Evolutionary conservation across 805 yeast species (phyloP), one percentile per base, ranked within the genome.

Genomic region (Saccharomyces eubayanus): DNA sequence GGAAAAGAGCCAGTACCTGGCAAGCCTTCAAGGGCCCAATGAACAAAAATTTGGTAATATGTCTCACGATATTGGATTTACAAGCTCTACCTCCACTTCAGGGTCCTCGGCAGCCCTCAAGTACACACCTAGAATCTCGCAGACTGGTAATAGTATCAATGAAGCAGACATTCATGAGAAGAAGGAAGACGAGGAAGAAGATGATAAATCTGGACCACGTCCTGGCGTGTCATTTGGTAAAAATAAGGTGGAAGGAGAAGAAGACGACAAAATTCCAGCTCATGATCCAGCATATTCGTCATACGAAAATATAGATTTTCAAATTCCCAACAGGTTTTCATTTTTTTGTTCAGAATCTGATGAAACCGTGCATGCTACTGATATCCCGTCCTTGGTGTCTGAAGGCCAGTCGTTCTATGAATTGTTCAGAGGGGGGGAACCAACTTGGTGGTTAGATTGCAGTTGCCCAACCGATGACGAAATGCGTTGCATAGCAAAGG

Each of bases 391-490:
- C 0, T 72, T 92, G 53, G 80, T 88, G 2, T 73, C 72, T n/a
- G 81, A 83, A 2, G 86, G 82, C 1, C 80, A 82, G 59, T 74
- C 85, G 2, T 81, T 87, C 61, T 77, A 83, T 54, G 81, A 82
- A n/a, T 70, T 90, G 47, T 89, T 91, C 67, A 78, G 80, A 53
- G 78, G 80, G 48, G 84, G 84, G 20, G 83, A 84, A 54, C 85
- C 90, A 2, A 83, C 90, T 5, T 91, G 98, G 98, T 92, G 97
- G 97, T 74, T 94, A 47, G 97, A 94, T 69, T 90, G 97, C 67
- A 76, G 83, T 46, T 86, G 96, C 65, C 98, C 99, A 5, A 89
- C 97, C 0, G 98, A 92, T 66, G 83, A 84, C 21, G 99, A 94
- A 72, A 89, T 94, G 96, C 87, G 87, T 66, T 84, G 88, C 62